phyloP scores from a whole-genome alignment of 176 grass and related monocot species.

The Stipa capillata region DNA sequence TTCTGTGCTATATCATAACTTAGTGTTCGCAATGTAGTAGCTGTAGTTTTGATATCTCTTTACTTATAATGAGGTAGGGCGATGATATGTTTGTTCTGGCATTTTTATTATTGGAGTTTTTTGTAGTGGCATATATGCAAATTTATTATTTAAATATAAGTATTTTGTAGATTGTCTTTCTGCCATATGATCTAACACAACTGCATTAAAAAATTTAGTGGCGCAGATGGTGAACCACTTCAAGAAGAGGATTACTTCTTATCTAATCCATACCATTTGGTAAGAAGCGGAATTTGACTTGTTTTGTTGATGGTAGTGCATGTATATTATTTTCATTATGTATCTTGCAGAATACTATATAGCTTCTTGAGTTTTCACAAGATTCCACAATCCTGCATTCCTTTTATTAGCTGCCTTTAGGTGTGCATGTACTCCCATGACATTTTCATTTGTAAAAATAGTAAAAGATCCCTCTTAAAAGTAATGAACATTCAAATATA shows the following conservation, averaged over 20 bases:
- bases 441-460: neutral
- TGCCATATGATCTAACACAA: conserved; percentile 24
- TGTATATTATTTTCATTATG: neutral
- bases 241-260: conserved; percentile 96
- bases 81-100: neutral
- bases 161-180: neutral
- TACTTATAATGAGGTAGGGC: neutral
- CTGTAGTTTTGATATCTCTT: neutral
- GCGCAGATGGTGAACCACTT: conserved; percentile 57
- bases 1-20: neutral
- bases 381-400: neutral
- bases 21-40: neutral
- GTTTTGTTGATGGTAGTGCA: neutral
- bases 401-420: neutral
- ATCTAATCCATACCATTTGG: conserved; percentile 98
- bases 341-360: neutral
- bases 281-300: conserved; percentile 33
- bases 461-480: neutral
- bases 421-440: neutral
- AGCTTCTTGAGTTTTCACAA: conserved; percentile 8
- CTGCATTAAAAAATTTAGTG: conserved; percentile 37
- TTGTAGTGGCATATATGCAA: neutral
- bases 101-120: conserved; percentile 3
- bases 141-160: neutral
- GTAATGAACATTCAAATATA: neutral